A percentile compares a stretch with the other conserved stretches of the same genome.
These are phyloP conservation scores for Dactylellina drechsleri DNA, from an alignment of 2,329 filamentous ascomycete genomes.

Conservation along the genomic window DNA sequence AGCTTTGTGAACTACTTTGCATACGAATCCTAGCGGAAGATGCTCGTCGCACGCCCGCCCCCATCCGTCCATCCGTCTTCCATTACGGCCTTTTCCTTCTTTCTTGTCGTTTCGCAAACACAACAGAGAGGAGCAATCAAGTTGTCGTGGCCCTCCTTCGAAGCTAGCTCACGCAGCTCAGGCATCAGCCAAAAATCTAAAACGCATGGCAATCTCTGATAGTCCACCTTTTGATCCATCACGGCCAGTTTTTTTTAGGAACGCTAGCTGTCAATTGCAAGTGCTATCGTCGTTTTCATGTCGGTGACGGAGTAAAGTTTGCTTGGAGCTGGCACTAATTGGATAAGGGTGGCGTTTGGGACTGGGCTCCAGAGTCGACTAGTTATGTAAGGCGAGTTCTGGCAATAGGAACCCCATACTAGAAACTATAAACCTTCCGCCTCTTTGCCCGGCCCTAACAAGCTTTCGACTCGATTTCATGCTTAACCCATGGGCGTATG, in stretches of 20 bases:
- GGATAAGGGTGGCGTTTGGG: constrained; percentile 25
- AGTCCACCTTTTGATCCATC: too few species aligned
- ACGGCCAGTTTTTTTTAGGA: not conserved
- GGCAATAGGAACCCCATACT: constrained; percentile 5
- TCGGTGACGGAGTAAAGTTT: too few species aligned
- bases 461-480: not conserved
- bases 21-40: constrained; percentile 15
- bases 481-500: constrained; percentile 1
- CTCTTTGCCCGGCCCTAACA: not conserved
- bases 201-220: constrained; percentile 4
- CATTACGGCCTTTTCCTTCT: not conserved
- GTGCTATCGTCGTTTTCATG: constrained; percentile 19
- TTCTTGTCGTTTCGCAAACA: constrained; percentile 4
- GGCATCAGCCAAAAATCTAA: constrained; percentile 12
- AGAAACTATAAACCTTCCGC: constrained; percentile 7
- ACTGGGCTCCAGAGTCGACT: constrained; percentile 2
- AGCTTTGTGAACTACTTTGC: constrained; percentile 7
- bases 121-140: not conserved
- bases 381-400: not conserved
- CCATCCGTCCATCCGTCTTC: too few species aligned
- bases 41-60: not conserved
- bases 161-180: not conserved
- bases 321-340: constrained; percentile 14
- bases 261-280: not conserved
- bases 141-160: not conserved